A percentile compares a stretch with the other conserved stretches of the same genome.
Evolutionary conservation across 768 basidiomycete species (phyloP).

Genomic region (Fomitopsis pulvina): DNA sequence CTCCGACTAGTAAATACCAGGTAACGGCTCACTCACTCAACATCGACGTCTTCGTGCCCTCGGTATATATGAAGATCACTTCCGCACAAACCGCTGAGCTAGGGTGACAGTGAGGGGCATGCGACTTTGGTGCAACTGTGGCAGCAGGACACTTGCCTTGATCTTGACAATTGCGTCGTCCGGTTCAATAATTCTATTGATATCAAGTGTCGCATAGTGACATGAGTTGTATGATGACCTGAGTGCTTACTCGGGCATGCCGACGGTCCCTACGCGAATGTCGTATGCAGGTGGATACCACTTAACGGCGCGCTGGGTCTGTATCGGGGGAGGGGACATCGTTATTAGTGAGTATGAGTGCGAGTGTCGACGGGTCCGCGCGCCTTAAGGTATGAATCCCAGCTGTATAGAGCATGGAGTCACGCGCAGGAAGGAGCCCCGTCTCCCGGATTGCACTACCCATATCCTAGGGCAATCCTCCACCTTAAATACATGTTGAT

Average conservation of each 20-base stretch:
- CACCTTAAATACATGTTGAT: no score
- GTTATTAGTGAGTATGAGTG: no score
- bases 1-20: neutral
- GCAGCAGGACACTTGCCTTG: constrained; percentile 36
- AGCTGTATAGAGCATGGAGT: no score
- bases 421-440: no score
- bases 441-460: no score
- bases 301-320: constrained; percentile 38
- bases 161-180: constrained; percentile 79
- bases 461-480: no score
- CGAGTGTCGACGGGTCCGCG: no score
- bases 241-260: constrained; percentile 43
- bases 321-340: neutral
- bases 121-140: neutral
- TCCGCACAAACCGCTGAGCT: constrained; percentile 66
- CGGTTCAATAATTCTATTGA: constrained; percentile 53
- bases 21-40: constrained; percentile 36
- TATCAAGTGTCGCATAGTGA: neutral
- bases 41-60: constrained; percentile 46
- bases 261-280: constrained; percentile 59
- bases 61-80: constrained; percentile 75
- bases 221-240: neutral
- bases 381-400: no score
- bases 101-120: neutral
- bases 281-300: constrained; percentile 67